Conservation (phyloP, 805 yeast species). For the Lipomyces kockii region DNA sequence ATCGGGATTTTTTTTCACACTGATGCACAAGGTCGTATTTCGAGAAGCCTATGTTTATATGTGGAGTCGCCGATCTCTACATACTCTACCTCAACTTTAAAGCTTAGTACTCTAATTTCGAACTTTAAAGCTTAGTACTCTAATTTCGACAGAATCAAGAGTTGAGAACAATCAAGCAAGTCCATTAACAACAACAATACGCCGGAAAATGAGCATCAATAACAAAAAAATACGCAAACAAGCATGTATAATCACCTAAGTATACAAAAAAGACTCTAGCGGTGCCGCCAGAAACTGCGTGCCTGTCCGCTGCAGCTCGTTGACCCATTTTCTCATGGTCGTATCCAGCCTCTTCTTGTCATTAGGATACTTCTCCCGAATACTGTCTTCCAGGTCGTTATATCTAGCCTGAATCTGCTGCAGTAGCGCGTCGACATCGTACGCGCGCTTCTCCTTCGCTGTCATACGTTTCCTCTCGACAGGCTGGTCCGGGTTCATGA, state of each 20-base stretch:
- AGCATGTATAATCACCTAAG: background rate
- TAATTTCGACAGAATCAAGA: background rate
- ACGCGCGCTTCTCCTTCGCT: slow-evolving; percentile 23
- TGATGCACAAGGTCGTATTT: background rate
- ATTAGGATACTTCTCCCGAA: slow-evolving; percentile 7
- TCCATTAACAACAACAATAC: background rate
- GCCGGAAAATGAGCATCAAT: background rate
- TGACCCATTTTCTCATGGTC: slow-evolving; percentile 29
- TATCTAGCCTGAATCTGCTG: slow-evolving; percentile 9
- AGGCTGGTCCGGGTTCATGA: slow-evolving; percentile 21
- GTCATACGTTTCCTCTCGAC: slow-evolving; percentile 19
- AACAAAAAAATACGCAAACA: background rate
- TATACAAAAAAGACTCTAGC: slow-evolving; percentile 13
- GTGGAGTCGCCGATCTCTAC: too few species aligned
- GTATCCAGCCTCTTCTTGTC: slow-evolving; percentile 26
- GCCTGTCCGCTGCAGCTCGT: slow-evolving; percentile 15
- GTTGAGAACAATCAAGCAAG: background rate
- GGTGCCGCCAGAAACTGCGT: slow-evolving; percentile 10
- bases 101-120: too few species aligned
- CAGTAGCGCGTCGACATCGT: slow-evolving; percentile 21
- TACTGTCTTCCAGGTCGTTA: slow-evolving; percentile 16
- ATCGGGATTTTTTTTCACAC: background rate
- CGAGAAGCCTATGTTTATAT: background rate
- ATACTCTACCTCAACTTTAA: too few species aligned
- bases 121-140: background rate